phyloP scores from a whole-genome alignment of 257 asterid genomes.

The Schizonepeta tenuifolia region DNA sequence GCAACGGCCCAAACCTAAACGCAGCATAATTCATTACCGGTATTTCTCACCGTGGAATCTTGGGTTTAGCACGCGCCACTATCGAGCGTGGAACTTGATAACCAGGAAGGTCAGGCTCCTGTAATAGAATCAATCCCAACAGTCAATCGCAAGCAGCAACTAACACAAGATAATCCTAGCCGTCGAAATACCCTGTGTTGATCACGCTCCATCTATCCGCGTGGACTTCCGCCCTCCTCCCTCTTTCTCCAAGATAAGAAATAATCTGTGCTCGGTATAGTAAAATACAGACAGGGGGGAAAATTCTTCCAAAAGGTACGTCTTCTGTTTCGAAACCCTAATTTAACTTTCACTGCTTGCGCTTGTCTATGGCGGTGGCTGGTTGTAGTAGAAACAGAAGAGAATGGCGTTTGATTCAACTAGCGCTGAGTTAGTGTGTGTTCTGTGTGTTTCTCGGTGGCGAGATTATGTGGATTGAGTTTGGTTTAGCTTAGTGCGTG shows the following conservation, averaged over 20 bases:
- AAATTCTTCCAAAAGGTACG: conserved; percentile 42
- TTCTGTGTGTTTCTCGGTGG: conserved; percentile 20
- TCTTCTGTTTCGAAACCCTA: conserved; percentile 33
- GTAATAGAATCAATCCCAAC: conserved; percentile 23
- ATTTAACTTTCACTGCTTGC: conserved; percentile 12
- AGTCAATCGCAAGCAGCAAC: conserved; percentile 26
- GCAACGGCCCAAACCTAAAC: not conserved
- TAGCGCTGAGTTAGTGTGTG: conserved; percentile 27
- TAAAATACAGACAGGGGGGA: conserved; percentile 30
- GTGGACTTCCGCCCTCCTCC: conserved; percentile 39
- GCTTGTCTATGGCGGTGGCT: conserved; percentile 9
- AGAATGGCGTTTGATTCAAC: not conserved
- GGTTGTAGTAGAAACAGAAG: conserved; percentile 3
- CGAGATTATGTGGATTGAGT: not conserved
- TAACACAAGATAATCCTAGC: conserved; percentile 29
- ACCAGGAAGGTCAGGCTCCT: not conserved
- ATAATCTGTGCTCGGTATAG: conserved; percentile 19
- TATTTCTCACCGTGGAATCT: conserved; percentile 17
- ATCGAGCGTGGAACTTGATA: conserved; percentile 19
- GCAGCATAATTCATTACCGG: not conserved
- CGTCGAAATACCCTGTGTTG: conserved; percentile 18
- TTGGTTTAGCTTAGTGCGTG: not conserved
- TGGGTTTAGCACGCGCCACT: conserved; percentile 43
- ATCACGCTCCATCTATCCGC: conserved; percentile 40
- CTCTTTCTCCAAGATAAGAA: conserved; percentile 39